Conservation (phyloP, 208 protist genomes). For the Wallacemonas sp. region DNA sequence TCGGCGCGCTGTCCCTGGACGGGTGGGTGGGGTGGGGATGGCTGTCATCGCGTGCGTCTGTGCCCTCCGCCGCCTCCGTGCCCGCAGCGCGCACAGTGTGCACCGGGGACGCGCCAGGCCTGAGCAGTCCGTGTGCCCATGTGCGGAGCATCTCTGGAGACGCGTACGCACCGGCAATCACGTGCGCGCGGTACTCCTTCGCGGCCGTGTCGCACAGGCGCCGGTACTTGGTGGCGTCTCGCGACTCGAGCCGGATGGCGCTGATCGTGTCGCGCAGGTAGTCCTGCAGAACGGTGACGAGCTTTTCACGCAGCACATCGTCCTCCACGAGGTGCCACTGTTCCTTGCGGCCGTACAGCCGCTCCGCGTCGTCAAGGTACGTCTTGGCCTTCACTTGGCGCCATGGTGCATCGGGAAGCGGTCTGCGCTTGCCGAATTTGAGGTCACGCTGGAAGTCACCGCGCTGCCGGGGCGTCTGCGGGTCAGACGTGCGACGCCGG, state of each 20-base stretch:
- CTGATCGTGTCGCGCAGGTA: conserved; percentile 77
- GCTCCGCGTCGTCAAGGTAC: conserved; percentile 91
- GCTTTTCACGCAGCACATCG: conserved; percentile 65
- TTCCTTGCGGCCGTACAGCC: conserved; percentile 86
- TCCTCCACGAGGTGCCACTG: conserved; percentile 71
- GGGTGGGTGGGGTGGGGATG: too few relatives aligned
- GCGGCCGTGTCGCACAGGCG: conserved; percentile 54
- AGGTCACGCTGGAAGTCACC: conserved; percentile 79
- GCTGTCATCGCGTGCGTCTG: too few relatives aligned
- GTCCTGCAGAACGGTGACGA: conserved; percentile 76
- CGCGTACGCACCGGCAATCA: conserved; percentile 55
- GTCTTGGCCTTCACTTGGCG: conserved; percentile 63
- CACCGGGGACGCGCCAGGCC: background rate
- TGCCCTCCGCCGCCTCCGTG: background rate
- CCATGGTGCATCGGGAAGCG: conserved; percentile 79
- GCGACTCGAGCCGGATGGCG: conserved; percentile 58
- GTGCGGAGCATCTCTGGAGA: conserved; percentile 38
- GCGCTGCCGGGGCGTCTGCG: conserved; percentile 68
- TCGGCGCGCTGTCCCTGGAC: too few relatives aligned
- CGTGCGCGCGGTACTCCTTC: conserved; percentile 62
- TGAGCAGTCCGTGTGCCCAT: conserved; percentile 41
- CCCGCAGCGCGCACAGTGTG: background rate
- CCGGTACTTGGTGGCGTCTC: conserved; percentile 68
- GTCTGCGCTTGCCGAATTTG: conserved; percentile 67
- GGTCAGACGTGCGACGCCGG: conserved; percentile 70